A percentile compares a stretch with the other conserved stretches of the same genome.
Evolutionary conservation across 2,329 filamentous ascomycete genomes (phyloP).

Genomic region (Sarocladiaceae sp.): DNA sequence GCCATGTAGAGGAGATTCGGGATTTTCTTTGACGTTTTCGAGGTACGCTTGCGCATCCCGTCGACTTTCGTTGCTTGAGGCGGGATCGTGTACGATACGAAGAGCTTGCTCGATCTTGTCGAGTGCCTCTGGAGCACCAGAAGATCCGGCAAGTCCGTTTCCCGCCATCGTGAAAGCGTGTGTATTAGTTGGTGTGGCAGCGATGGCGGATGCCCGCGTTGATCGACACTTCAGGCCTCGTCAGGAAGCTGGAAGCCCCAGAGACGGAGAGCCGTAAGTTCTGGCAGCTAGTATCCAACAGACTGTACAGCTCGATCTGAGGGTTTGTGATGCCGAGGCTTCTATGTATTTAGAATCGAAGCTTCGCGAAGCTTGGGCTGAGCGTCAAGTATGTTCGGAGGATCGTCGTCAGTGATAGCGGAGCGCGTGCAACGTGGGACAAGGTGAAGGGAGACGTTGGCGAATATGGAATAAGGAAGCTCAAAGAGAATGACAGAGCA

Average conservation of each 20-base stretch:
- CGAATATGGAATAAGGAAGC: not conserved
- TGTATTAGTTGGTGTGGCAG: not conserved
- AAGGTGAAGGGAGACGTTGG: not conserved
- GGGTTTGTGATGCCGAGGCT: not conserved
- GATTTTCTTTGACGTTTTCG: conserved; percentile 75
- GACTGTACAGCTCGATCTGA: not conserved
- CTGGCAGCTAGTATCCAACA: not conserved
- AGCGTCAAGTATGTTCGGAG: not conserved
- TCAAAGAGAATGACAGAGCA: not conserved
- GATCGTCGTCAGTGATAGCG: not conserved
- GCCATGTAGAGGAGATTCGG: conserved; percentile 79
- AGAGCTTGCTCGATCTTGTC: conserved; percentile 78
- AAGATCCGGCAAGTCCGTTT: conserved; percentile 32
- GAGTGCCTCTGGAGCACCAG: conserved; percentile 43
- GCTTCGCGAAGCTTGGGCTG: not conserved
- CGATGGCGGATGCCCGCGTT: not conserved
- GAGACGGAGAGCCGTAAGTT: not conserved
- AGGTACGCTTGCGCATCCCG: conserved; percentile 81
- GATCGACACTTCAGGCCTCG: not conserved
- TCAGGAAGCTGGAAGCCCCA: conserved; percentile 2
- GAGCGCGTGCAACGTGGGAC: not conserved
- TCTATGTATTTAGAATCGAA: not conserved
- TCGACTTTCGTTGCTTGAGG: conserved; percentile 75
- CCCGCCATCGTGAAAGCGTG: conserved; percentile 26
- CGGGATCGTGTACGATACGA: conserved; percentile 78